These are phyloP conservation scores for Ceratocystis lukuohia DNA, from an alignment of 2,329 filamentous ascomycete genomes.

Conservation along the genomic window DNA sequence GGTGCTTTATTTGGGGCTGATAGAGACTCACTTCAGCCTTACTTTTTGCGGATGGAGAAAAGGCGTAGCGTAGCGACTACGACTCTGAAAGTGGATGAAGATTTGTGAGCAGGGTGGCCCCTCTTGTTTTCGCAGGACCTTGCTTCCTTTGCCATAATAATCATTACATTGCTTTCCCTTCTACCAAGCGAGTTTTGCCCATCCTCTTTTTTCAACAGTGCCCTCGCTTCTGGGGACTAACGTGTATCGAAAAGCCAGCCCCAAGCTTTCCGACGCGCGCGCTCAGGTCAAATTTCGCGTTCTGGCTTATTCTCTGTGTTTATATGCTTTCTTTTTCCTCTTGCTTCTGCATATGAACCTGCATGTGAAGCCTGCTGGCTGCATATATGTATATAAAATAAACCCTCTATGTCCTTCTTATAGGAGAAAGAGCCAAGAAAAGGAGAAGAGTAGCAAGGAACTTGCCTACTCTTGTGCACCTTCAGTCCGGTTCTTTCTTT, in stretches of 20 bases:
- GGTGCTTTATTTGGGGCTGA: not conserved
- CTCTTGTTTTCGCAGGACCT: not conserved
- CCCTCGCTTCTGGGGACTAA: not conserved
- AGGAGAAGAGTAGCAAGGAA: not conserved
- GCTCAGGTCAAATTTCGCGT: not conserved
- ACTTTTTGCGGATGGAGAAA: not conserved
- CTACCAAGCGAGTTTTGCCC: not conserved
- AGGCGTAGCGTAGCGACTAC: not conserved
- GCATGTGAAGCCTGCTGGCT: not conserved
- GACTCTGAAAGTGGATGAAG: not conserved
- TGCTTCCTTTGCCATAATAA: not conserved
- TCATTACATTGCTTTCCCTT: not conserved
- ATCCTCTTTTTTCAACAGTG: not conserved
- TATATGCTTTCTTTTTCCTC: not conserved
- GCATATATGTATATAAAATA: not conserved
- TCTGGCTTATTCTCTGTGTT: not conserved
- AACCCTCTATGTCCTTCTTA: not conserved
- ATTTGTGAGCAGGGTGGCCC: not conserved
- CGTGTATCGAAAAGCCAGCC: not conserved
- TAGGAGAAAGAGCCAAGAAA: not conserved
- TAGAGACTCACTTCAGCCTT: not conserved
- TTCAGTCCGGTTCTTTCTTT: constrained; percentile 4
- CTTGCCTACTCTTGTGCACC: not conserved
- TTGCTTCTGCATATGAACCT: not conserved
- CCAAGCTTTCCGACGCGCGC: not conserved